Percentiles rank a stretch among this genome's conserved stretches.
These are phyloP conservation scores for Dorcoceras hygrometricum DNA, from an alignment of 257 asterid genomes.

Conservation along the genomic window DNA sequence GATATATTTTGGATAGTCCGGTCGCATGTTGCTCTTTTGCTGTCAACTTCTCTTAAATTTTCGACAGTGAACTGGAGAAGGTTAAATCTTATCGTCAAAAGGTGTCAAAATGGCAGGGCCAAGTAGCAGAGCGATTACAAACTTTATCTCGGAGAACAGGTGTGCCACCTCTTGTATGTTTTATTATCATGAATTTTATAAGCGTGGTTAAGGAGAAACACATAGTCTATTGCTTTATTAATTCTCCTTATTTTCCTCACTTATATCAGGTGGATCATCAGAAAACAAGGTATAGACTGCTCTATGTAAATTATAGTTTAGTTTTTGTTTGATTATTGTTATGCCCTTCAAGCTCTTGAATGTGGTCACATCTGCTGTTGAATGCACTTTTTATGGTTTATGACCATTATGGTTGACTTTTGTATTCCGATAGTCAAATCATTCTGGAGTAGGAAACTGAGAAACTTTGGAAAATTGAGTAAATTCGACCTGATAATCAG, in stretches of 20 bases:
- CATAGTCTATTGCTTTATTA: constrained; percentile 23
- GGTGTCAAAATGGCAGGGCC: constrained; percentile 81
- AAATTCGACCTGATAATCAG: not conserved
- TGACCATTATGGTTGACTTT: constrained; percentile 22
- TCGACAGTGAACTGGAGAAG: constrained; percentile 80
- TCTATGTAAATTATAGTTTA: constrained; percentile 49
- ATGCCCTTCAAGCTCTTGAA: constrained; percentile 19
- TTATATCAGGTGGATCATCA: constrained; percentile 52
- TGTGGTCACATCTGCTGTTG: constrained; percentile 14
- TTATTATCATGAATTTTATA: constrained; percentile 3
- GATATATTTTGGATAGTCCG: constrained; percentile 13
- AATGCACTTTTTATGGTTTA: constrained; percentile 12
- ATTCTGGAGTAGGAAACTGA: constrained; percentile 18
- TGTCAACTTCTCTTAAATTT: constrained; percentile 23
- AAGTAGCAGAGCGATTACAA: constrained; percentile 79
- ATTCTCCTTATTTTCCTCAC: constrained; percentile 23
- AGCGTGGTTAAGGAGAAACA: constrained; percentile 12
- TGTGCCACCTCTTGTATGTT: constrained; percentile 22
- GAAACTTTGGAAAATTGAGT: constrained; percentile 18
- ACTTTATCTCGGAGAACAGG: constrained; percentile 74
- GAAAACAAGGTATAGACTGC: constrained; percentile 78
- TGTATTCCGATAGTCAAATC: constrained; percentile 20
- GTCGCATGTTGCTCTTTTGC: constrained; percentile 23
- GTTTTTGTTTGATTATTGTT: constrained; percentile 16
- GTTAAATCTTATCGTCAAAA: constrained; percentile 80